These are phyloP conservation scores for Otatea glauca DNA, from an alignment of 176 grass and related monocot genomes.

Conservation along the genomic window DNA sequence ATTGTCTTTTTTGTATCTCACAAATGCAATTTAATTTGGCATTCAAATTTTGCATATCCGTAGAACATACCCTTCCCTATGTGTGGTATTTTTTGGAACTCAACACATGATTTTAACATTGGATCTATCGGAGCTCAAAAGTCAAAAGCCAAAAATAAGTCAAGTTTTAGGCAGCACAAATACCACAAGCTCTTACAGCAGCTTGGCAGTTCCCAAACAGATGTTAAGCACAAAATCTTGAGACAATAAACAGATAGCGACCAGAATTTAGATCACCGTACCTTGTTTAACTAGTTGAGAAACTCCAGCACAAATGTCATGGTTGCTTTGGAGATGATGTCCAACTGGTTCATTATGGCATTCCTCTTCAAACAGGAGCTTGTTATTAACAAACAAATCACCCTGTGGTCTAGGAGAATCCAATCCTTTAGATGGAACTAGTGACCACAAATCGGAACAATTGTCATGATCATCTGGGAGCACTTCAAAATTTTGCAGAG, in stretches of 20 bases:
- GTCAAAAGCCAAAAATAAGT: conserved; percentile 3
- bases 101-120: too few relatives aligned
- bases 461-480: conserved; percentile 47
- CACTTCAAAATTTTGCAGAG: conserved; percentile 55
- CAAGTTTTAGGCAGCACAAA: conserved; percentile 18
- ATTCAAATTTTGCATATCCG: too few relatives aligned
- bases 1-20: too few relatives aligned
- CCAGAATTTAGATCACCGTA: background rate
- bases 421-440: conserved; percentile 52
- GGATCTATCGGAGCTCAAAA: conserved; percentile 27
- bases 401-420: conserved; percentile 32
- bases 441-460: conserved; percentile 45
- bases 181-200: conserved; percentile 13
- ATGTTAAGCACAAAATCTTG: conserved; percentile 22
- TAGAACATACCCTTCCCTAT: too few relatives aligned
- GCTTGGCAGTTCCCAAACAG: background rate
- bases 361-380: conserved; percentile 50
- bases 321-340: conserved; percentile 37
- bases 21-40: too few relatives aligned
- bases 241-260: conserved; percentile 17
- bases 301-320: conserved; percentile 38
- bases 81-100: too few relatives aligned
- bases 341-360: conserved; percentile 45
- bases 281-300: conserved; percentile 47
- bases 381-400: conserved; percentile 41